Percentiles rank a stretch among this genome's conserved stretches.
These are phyloP conservation scores for Naganishia friedmannii DNA, from an alignment of 768 basidiomycete species.

Conservation along the genomic window DNA sequence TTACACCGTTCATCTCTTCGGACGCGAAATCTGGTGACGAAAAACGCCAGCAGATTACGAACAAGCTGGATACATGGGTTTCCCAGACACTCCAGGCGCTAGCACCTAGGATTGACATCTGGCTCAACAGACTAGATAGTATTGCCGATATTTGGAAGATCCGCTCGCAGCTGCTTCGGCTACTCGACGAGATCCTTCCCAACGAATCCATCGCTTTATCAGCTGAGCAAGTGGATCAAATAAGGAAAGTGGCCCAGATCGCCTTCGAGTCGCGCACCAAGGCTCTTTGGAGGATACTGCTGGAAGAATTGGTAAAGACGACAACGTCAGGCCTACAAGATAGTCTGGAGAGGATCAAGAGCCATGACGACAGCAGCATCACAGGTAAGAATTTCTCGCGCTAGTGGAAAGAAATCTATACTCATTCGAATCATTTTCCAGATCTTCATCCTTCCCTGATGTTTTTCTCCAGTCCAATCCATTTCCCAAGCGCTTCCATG, in stretches of 20 bases:
- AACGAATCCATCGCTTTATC: slow-evolving; percentile 55
- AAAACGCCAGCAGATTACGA: slow-evolving; percentile 56
- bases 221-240: slow-evolving; percentile 55
- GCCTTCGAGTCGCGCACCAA: slow-evolving; percentile 60
- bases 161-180: slow-evolving; percentile 56
- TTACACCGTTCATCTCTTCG: slow-evolving; percentile 77
- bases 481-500: slow-evolving; percentile 25
- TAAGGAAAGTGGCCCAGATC: slow-evolving; percentile 59
- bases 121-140: slow-evolving; percentile 63
- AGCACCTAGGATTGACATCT: slow-evolving; percentile 56
- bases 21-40: slow-evolving; percentile 58
- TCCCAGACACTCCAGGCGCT: slow-evolving; percentile 57
- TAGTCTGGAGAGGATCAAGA: slow-evolving; percentile 52
- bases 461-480: slow-evolving; percentile 58
- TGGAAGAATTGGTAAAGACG: slow-evolving; percentile 56
- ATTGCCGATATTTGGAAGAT: slow-evolving; percentile 71
- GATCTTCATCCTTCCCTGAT: slow-evolving; percentile 60
- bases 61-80: slow-evolving; percentile 66
- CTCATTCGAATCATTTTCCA: slow-evolving; percentile 41
- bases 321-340: slow-evolving; percentile 48
- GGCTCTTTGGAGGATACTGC: slow-evolving; percentile 61
- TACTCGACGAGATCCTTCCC: slow-evolving; percentile 54
- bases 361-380: slow-evolving; percentile 43
- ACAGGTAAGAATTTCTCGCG: slow-evolving; percentile 42
- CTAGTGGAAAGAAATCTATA: not conserved